Conservation (phyloP, 1,284 basidiomycete genomes). For the Melampsora americana region DNA sequence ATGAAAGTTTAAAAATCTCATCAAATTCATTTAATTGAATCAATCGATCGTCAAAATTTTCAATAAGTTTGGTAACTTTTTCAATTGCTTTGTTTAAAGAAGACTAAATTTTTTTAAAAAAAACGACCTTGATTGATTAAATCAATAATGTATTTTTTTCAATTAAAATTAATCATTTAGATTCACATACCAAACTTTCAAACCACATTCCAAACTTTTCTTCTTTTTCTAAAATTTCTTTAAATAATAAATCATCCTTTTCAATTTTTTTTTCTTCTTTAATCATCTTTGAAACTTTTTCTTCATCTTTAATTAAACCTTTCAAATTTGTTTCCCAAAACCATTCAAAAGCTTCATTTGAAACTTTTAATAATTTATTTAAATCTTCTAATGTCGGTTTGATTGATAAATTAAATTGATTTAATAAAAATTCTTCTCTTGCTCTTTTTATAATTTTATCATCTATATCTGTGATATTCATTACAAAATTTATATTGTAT, state of each 20-base stretch:
- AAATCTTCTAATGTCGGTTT: slow-evolving; percentile 59
- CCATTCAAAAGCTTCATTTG: slow-evolving; percentile 59
- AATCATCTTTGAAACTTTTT: slow-evolving; percentile 25
- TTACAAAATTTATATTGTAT: slow-evolving; percentile 96
- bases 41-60: slow-evolving; percentile 25
- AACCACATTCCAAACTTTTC: slow-evolving; percentile 90
- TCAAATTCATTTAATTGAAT: neutral
- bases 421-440: slow-evolving; percentile 48
- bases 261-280: slow-evolving; percentile 63
- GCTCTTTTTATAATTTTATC: slow-evolving; percentile 73
- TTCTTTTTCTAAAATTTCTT: slow-evolving; percentile 51
- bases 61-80: too few species aligned
- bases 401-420: slow-evolving; percentile 31
- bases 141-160: too few species aligned
- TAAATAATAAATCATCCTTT: too few species aligned
- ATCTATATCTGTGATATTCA: slow-evolving; percentile 99
- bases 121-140: too few species aligned
- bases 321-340: slow-evolving; percentile 56
- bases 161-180: too few species aligned
- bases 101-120: too few species aligned
- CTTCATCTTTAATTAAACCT: slow-evolving; percentile 26
- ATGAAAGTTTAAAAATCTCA: slow-evolving; percentile 9
- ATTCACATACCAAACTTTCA: slow-evolving; percentile 59
- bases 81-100: slow-evolving; percentile 52
- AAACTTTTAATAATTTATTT: slow-evolving; percentile 52